A percentile compares a stretch with the other conserved stretches of the same genome.
phyloP scores from a whole-genome alignment of 2,329 filamentous ascomycete genomes.

The Verticillium isaacii region DNA sequence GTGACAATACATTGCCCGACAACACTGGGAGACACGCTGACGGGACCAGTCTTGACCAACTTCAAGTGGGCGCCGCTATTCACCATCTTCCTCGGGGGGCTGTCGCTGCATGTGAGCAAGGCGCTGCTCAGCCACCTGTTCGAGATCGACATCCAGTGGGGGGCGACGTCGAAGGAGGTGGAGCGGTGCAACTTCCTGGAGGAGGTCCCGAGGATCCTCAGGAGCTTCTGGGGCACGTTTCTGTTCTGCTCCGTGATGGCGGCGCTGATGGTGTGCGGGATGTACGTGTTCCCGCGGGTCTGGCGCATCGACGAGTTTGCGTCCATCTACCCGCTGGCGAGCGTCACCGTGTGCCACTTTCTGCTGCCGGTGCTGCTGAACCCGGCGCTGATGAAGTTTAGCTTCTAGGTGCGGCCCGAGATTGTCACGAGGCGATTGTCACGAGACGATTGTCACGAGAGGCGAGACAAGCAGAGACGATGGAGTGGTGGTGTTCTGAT shows the following conservation, averaged over 20 bases:
- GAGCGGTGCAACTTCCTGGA: constrained; percentile 51
- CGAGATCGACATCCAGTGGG: constrained; percentile 40
- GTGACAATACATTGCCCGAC: too few species aligned
- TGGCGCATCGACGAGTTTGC: constrained; percentile 56
- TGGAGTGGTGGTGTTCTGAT: too few species aligned
- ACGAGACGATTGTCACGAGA: too few species aligned
- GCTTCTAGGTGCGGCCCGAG: constrained; percentile 35
- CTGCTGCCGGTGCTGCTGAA: constrained; percentile 56
- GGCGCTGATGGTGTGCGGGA: not conserved
- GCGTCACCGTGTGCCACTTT: constrained; percentile 49
- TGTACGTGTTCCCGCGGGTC: constrained; percentile 37
- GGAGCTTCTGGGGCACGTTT: constrained; percentile 42
- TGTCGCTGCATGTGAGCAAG: constrained; percentile 33
- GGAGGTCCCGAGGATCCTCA: constrained; percentile 48
- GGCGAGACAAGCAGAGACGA: too few species aligned
- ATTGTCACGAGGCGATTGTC: too few species aligned
- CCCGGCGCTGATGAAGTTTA: constrained; percentile 60
- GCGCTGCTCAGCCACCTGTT: constrained; percentile 36
- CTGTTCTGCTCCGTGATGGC: constrained; percentile 20
- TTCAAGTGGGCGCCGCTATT: constrained; percentile 59
- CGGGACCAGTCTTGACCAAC: constrained; percentile 40
- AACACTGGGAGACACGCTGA: not conserved
- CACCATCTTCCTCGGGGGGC: constrained; percentile 36
- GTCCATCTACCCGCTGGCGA: constrained; percentile 53
- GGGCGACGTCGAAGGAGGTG: constrained; percentile 52